phyloP scores from a whole-genome alignment of 441 rosid species.

The Aleurites moluccanus region DNA sequence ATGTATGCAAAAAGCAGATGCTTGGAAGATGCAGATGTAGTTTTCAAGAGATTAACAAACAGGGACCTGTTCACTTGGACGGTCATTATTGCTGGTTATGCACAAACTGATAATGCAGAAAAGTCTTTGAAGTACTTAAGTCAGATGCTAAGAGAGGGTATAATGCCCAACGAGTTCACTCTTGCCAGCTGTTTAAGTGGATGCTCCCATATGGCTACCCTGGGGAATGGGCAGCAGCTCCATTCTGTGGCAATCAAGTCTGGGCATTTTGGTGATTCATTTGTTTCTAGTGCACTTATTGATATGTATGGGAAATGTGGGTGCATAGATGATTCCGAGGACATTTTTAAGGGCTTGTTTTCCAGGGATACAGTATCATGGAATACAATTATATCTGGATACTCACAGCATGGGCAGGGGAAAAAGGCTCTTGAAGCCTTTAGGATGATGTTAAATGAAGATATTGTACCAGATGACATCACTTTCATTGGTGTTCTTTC shows the following conservation, averaged over 20 bases:
- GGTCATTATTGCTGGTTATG: conserved; percentile 37
- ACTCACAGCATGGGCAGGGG: conserved; percentile 67
- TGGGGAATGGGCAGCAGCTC: conserved; percentile 51
- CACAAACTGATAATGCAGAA: conserved; percentile 37
- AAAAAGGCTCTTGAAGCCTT: conserved; percentile 59
- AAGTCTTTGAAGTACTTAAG: conserved; percentile 35
- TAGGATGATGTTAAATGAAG: conserved; percentile 50
- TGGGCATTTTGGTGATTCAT: conserved; percentile 51
- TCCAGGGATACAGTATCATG: conserved; percentile 56
- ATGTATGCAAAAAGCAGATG: conserved; percentile 42
- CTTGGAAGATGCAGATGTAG: conserved; percentile 40
- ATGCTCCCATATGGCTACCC: conserved; percentile 35
- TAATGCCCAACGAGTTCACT: conserved; percentile 48
- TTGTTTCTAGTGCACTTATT: conserved; percentile 65
- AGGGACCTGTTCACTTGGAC: conserved; percentile 45
- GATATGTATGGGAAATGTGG: conserved; percentile 81
- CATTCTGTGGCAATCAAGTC: conserved; percentile 55
- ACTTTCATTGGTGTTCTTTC: conserved; percentile 69
- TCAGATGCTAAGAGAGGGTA: conserved; percentile 44
- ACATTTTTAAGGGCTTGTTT: conserved; percentile 43
- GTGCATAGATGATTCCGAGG: conserved; percentile 49
- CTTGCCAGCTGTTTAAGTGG: conserved; percentile 47
- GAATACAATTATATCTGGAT: conserved; percentile 63
- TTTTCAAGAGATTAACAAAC: conserved; percentile 34
- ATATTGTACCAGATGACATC: conserved; percentile 54